Conservation (phyloP, 2,329 filamentous ascomycete species). For the Fusarium sambucinum region DNA sequence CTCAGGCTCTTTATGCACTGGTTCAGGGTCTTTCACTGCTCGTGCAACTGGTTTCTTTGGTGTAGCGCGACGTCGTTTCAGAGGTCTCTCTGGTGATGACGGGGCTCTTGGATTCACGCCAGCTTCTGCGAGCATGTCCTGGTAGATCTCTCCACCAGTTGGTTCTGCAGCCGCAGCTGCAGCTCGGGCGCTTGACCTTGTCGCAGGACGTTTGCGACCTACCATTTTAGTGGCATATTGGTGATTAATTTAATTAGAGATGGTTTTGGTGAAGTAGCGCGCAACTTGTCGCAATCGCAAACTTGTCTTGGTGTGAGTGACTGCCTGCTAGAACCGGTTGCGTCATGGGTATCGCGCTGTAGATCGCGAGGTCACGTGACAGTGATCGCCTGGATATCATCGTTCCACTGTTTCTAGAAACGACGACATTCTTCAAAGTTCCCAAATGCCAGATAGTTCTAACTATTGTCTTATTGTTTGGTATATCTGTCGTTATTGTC, state of each 20-base stretch:
- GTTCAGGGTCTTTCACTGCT: neutral
- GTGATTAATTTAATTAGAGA: neutral
- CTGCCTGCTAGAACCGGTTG: constrained; percentile 36
- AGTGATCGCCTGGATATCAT: too few species aligned
- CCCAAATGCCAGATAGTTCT: too few species aligned
- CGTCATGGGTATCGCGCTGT: constrained; percentile 42
- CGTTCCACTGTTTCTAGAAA: too few species aligned
- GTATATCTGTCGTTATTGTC: neutral
- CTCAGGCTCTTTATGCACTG: neutral
- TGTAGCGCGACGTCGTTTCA: constrained; percentile 54
- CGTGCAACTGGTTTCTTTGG: constrained; percentile 14
- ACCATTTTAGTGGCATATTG: constrained; percentile 47
- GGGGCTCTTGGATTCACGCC: constrained; percentile 51
- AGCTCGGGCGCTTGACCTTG: constrained; percentile 41
- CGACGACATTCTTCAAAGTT: too few species aligned
- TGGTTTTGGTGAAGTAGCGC: neutral
- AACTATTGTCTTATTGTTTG: neutral
- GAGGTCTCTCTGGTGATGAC: constrained; percentile 54
- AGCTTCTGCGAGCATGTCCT: constrained; percentile 63
- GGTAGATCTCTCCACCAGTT: constrained; percentile 58
- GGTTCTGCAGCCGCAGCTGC: constrained; percentile 16
- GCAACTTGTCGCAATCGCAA: constrained; percentile 23
- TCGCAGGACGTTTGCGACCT: constrained; percentile 48
- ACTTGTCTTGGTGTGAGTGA: constrained; percentile 34
- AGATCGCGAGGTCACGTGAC: constrained; percentile 38